Evolutionary conservation across 768 basidiomycete species (phyloP), one percentile per base, ranked within the genome.

Genomic region (Tricholoma flavovirens): DNA sequence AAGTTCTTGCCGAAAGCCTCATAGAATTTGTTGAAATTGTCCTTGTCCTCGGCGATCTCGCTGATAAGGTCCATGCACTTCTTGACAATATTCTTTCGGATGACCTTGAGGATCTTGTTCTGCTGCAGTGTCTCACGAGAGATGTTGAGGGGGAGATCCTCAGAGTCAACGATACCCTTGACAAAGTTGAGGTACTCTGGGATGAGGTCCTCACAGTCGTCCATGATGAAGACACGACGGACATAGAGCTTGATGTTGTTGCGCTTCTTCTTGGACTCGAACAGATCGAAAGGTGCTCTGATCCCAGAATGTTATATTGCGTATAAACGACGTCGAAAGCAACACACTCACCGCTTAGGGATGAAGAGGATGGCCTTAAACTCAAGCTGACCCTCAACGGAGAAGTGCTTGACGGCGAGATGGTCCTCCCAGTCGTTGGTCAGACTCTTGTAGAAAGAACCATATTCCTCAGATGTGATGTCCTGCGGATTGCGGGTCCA

Each of bases 171-270:
- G 71, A 99, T 98, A 82, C 93, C 93, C 84, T 97, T 97, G 79
- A 98, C 86, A 73, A 98, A 98, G 83, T 98, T 98, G 75, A 98
- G 92, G 83, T 98, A 98, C 74, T 98, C 96, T 64, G 96, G 96
- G 69, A 96, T 98, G 70, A 97, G 80, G 69, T 99, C 97, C 80
- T 98, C 96, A 73, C 96, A 98, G 75, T 97, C 95, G 76, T 99
- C 97, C 93, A 97, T 98, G 83, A 99, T 98, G 83, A 99, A 98
- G 68, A 98, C 96, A 56, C 97, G 93, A 80, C 97, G 93, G 65
- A 99, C 97, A 71, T 98, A 99, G 72, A 99, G 94, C 80, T 99
- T 99, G 84, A 99, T 98, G 89, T 98, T 98, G 84, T 98, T 98
- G 68, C 96, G 92, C 86, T 98, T 98, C 90, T 98, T 98, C 89